Base-by-base conservation (phyloP, 495 filamentous ascomycete species). In the Tetracladium marchalianum region DNA sequence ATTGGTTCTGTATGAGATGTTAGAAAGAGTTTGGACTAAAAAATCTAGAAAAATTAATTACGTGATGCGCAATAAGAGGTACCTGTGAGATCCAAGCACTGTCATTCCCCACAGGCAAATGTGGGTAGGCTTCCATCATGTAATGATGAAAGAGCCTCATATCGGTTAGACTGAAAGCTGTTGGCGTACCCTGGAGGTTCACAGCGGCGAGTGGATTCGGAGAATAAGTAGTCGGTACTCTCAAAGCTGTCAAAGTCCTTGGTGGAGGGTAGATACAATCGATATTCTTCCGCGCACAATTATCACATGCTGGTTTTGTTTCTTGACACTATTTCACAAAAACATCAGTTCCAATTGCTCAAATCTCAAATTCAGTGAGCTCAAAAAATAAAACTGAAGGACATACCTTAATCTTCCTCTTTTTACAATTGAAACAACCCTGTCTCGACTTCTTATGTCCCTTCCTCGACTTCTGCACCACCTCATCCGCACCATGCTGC, bases 141-240 rank as follows among this genome's bases (percentile, higher is more conserved):
- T 47, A 57, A 33, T 57, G 50, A 34, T 57, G 54, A 16, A 57
- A 57, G 5, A 57, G 44, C 11, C 50, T 38, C 47, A 57, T 47
- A 35, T 57, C 54, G 5, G 24, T 36, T 40, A 51, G 16, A 13
- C 44, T 46, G 31, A 57, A 57, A 4, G 47, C 40, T 13, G 40
- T 52, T 31, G 53, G 53, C 11, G 53, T 56, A n/a, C 18, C 13
- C 32, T 52, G 49, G 5, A 52, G 37, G 13, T 31, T 56, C 16
- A 52, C 35, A 5, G 44, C 19, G 11, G 17, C 18, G 11, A 50
- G 27, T 2, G 54, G 50, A 40, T 5, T 47, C 40, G 45, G 40
- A 11, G 44, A 31, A 31, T 47, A 44, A 8, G 27, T 33, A n/a
- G 42, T 16, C 5, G 40, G 44, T 33, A 15, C 15, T 16, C 39